phyloP scores from a whole-genome alignment of 441 rosid genomes.

The Codiaeum variegatum region DNA sequence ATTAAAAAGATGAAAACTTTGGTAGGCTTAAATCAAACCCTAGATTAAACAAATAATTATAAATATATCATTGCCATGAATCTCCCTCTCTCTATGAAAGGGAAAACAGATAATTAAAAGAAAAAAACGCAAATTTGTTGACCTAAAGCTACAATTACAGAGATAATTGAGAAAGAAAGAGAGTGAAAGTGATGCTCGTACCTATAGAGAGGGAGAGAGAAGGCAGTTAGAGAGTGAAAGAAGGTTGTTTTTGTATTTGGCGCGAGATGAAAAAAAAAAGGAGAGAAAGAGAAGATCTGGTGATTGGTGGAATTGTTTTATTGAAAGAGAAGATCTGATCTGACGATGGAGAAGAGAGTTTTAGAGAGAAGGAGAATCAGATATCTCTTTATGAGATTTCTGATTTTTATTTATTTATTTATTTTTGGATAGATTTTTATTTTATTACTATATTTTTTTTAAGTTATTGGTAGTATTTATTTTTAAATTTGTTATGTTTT shows the following conservation, averaged over 20 bases:
- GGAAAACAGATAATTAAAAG: no score
- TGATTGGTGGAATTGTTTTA: slow-evolving; percentile 23
- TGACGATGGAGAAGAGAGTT: slow-evolving; percentile 48
- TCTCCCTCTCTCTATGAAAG: no score
- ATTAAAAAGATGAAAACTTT: no score
- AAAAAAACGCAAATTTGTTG: neutral
- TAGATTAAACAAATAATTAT: neutral
- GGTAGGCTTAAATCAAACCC: slow-evolving; percentile 4
- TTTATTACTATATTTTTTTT: neutral
- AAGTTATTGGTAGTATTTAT: slow-evolving; percentile 19
- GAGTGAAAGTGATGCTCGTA: neutral
- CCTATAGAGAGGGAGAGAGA: neutral
- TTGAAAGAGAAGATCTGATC: slow-evolving; percentile 34
- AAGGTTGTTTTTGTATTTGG: slow-evolving; percentile 28
- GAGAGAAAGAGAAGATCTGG: slow-evolving; percentile 9
- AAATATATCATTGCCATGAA: neutral
- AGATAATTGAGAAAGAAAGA: neutral
- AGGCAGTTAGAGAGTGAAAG: neutral
- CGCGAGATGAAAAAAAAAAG: slow-evolving; percentile 29
- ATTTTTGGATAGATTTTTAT: neutral
- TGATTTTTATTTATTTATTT: no score
- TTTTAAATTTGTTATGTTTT: neutral
- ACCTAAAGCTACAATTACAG: neutral
- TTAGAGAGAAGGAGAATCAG: neutral
- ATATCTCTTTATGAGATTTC: neutral